These are phyloP conservation scores for Quercus glauca DNA, from an alignment of 306 rosid genomes.

Conservation along the genomic window DNA sequence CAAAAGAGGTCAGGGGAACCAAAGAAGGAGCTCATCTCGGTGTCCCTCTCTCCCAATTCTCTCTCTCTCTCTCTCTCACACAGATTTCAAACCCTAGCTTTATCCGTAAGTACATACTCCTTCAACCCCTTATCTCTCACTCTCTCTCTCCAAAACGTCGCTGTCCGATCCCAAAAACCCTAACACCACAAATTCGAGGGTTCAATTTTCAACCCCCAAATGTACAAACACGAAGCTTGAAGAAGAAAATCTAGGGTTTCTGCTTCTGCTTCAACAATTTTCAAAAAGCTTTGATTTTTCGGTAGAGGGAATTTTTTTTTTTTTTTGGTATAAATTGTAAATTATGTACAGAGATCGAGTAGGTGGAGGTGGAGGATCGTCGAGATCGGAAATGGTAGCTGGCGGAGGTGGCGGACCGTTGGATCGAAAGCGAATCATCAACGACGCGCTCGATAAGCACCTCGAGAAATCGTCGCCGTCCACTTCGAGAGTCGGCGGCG, in stretches of 20 bases:
- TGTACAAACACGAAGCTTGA: constrained; percentile 9
- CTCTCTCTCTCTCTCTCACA: not conserved
- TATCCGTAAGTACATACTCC: not conserved
- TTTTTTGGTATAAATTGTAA: not conserved
- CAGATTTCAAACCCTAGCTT: constrained; percentile 17
- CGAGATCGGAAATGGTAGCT: constrained; percentile 47
- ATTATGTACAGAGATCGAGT: constrained; percentile 63
- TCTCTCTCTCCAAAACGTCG: not conserved
- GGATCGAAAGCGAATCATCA: constrained; percentile 70
- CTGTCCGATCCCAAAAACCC: not conserved
- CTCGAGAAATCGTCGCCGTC: constrained; percentile 62
- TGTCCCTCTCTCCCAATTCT: constrained; percentile 1
- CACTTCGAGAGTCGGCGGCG: constrained; percentile 37
- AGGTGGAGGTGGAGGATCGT: constrained; percentile 41
- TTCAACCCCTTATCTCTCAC: not conserved
- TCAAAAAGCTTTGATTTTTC: no score
- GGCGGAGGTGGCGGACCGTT: constrained; percentile 28
- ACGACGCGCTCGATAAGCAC: constrained; percentile 65
- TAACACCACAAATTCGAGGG: not conserved
- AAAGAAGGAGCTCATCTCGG: constrained; percentile 2
- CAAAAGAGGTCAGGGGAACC: not conserved
- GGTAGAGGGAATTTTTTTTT: no score
- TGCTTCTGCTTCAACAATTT: no score
- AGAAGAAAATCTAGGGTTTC: not conserved
- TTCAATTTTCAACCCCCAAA: no score